These are phyloP conservation scores for Aquilaria yunnanensis DNA, from an alignment of 345 rosid species.

Conservation along the genomic window DNA sequence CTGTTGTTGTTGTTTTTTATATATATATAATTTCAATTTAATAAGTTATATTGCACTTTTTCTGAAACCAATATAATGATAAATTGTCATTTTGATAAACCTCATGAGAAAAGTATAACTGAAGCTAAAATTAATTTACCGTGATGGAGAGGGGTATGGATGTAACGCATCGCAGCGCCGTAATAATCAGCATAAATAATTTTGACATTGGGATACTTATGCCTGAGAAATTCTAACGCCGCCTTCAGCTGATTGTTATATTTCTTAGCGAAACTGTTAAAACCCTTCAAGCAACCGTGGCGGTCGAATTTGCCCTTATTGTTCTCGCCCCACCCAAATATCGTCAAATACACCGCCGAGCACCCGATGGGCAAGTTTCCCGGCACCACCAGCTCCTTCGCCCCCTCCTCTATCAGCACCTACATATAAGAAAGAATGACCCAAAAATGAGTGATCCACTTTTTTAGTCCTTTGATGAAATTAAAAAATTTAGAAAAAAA, in stretches of 20 bases:
- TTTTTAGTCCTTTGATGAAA: no score
- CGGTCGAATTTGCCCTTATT: slow-evolving; percentile 32
- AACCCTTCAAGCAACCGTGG: slow-evolving; percentile 43
- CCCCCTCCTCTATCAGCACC: slow-evolving; percentile 66
- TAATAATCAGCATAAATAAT: slow-evolving; percentile 56
- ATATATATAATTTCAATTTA: background rate
- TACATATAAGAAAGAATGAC: background rate
- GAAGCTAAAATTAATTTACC: slow-evolving; percentile 23
- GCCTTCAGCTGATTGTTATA: slow-evolving; percentile 43
- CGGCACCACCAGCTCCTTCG: slow-evolving; percentile 53
- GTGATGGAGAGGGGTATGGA: slow-evolving; percentile 33
- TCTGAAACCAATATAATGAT: background rate
- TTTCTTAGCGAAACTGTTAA: slow-evolving; percentile 39
- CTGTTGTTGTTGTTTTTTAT: background rate
- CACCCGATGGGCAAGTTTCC: slow-evolving; percentile 70
- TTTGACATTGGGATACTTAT: slow-evolving; percentile 41
- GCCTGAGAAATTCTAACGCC: slow-evolving; percentile 28
- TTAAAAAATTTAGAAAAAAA: background rate
- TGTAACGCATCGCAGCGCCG: slow-evolving; percentile 32
- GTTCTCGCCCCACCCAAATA: slow-evolving; percentile 22
- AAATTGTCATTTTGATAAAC: background rate
- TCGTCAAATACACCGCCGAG: slow-evolving; percentile 47
- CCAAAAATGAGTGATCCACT: background rate
- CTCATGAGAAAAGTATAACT: background rate
- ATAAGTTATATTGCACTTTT: background rate